Evolutionary conservation across 2,329 filamentous ascomycete species (phyloP), one percentile per base, ranked within the genome.

Genomic region (Blastomyces parvus): DNA sequence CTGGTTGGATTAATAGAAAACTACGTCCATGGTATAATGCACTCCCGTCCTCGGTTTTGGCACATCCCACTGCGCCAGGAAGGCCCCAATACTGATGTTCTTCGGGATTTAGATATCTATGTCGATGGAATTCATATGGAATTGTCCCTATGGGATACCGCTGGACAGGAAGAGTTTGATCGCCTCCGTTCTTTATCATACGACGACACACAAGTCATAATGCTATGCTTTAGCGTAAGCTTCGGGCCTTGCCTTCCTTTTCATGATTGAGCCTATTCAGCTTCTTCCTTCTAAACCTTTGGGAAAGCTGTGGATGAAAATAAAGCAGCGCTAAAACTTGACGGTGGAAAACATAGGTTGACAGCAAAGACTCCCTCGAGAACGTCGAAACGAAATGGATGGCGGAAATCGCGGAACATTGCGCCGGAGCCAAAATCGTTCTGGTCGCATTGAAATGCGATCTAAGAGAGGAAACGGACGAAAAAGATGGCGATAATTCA

Each of bases 351-450:
- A 38, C n/a, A 67, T 65, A 85, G 83, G 83, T 97, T 74, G 94
- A 99, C 78, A 96, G 90, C 74, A 91, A 89, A 69, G 92, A 97
- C 77, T 97, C 92, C 2, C 86, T 99, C 66, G 94, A 99, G 77
- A 99, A 99, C 84, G 91, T 99, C 66, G 91, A 96, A 77, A 93
- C 90, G 70, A 99, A 99, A 80, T 99, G 94, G 94, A 90, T 97
- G 5, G 89, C 90, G 66, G 94, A 99, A 78, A 99, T 99, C 69
- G 90, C 92, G 66, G 94, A 99, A 79, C 97, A 99, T 79, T 97
- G 94, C 78, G 91, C 91, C 1, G 90, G 89, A 64, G 94, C 97
- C 67, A 96, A 95, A 77, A 85, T 99, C 56, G 94, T 99, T 22
- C 83, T 99, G 8, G 92, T 97, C 4, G 94, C 94, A 30, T 84